phyloP scores from a whole-genome alignment of 2,329 filamentous ascomycete genomes.

The Pseudogymnoascus sp. region DNA sequence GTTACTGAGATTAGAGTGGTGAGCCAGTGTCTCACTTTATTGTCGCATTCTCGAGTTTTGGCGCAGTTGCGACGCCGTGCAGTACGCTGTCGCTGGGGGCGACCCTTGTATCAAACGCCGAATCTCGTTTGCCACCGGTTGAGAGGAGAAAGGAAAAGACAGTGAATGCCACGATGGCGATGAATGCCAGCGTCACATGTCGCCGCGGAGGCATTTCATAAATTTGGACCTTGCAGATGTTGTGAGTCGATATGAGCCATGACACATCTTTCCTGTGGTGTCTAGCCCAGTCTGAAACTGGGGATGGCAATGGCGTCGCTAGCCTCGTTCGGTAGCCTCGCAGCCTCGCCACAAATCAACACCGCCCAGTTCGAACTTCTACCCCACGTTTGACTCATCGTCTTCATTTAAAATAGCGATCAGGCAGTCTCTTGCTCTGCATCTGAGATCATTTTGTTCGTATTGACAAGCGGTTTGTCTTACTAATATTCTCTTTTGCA shows the following conservation, averaged over 20 bases:
- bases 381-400: constrained; percentile 3
- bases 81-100: constrained; percentile 38
- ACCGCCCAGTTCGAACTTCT: constrained; percentile 4
- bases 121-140: constrained; percentile 20
- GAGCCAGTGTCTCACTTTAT: constrained; percentile 49
- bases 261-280: background rate
- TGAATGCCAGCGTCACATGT: constrained; percentile 46
- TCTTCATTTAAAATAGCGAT: constrained; percentile 1
- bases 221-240: background rate
- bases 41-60: constrained; percentile 76
- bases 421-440: background rate
- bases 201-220: constrained; percentile 30
- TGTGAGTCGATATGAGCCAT: constrained; percentile 7
- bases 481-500: constrained; percentile 8
- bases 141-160: constrained; percentile 51
- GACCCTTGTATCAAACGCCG: constrained; percentile 14
- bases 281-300: background rate
- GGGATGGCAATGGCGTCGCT: background rate
- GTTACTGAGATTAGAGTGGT: background rate
- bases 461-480: background rate
- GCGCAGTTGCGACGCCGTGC: constrained; percentile 64
- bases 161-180: constrained; percentile 48
- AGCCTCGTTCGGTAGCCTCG: constrained; percentile 6
- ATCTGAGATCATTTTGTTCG: background rate
- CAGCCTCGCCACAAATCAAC: constrained; percentile 9